phyloP scores from a whole-genome alignment of 495 filamentous ascomycete species.

The Lasiosphaeriaceae sp. region DNA sequence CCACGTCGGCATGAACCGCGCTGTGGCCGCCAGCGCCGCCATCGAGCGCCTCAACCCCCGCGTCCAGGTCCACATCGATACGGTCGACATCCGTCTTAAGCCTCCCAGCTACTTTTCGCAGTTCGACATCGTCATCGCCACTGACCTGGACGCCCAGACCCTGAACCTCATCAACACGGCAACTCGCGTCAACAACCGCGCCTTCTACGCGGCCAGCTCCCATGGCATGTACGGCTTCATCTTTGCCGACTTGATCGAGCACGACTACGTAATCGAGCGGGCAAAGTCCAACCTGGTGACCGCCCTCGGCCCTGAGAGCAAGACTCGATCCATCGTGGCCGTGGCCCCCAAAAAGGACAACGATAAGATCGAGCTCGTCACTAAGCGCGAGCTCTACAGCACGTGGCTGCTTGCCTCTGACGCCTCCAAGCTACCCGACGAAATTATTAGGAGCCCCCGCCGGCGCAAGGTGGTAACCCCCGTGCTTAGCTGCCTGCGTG shows the following conservation, averaged over 20 bases:
- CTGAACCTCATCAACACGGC: slow-evolving; percentile 78
- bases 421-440: slow-evolving; percentile 65
- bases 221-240: slow-evolving; percentile 94
- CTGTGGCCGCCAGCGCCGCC: slow-evolving; percentile 72
- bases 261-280: slow-evolving; percentile 84
- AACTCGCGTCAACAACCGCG: slow-evolving; percentile 66
- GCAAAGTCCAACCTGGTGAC: slow-evolving; percentile 73
- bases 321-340: slow-evolving; percentile 70
- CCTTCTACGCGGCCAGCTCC: slow-evolving; percentile 84
- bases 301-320: slow-evolving; percentile 59
- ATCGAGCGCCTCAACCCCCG: slow-evolving; percentile 86
- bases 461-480: slow-evolving; percentile 73
- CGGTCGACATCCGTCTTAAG: slow-evolving; percentile 58
- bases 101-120: slow-evolving; percentile 65
- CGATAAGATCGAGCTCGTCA: slow-evolving; percentile 71
- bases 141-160: slow-evolving; percentile 69
- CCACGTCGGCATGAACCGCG: slow-evolving; percentile 77
- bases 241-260: slow-evolving; percentile 85
- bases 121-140: slow-evolving; percentile 90
- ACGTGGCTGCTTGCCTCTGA: slow-evolving; percentile 74
- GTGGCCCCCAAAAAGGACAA: slow-evolving; percentile 69
- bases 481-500: slow-evolving; percentile 74
- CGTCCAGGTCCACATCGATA: slow-evolving; percentile 70
- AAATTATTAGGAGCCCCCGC: slow-evolving; percentile 60
- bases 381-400: slow-evolving; percentile 84